Percentiles rank a stretch among this genome's conserved stretches.
Conservation (phyloP, 2,329 filamentous ascomycete genomes). For the Colletotrichum gloeosporioides region DNA sequence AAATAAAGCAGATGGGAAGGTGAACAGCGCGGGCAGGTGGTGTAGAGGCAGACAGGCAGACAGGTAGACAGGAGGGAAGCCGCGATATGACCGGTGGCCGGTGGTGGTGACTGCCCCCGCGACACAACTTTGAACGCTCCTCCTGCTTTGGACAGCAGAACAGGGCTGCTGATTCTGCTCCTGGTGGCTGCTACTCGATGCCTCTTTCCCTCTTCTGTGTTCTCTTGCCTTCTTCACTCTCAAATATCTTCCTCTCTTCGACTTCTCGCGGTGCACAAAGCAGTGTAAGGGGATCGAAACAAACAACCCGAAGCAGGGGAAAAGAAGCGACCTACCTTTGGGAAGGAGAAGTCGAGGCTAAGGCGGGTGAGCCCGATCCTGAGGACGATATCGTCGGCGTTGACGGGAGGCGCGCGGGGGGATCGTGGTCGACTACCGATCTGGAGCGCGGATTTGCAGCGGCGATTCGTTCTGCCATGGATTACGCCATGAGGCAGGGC, state of each 20-base stretch:
- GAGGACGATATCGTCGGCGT: constrained; percentile 30
- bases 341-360: constrained; percentile 19
- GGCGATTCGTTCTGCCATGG: constrained; percentile 69
- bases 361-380: constrained; percentile 14
- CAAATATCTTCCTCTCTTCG: neutral
- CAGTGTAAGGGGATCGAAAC: neutral
- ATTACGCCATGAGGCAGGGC: constrained; percentile 68
- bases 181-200: neutral
- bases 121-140: neutral
- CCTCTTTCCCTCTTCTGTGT: neutral
- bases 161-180: neutral
- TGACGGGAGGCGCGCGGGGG: constrained; percentile 54
- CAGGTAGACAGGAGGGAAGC: neutral
- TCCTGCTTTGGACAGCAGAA: neutral
- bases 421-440: constrained; percentile 61
- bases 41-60: neutral
- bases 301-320: neutral
- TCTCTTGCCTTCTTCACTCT: neutral
- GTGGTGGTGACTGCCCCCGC: neutral
- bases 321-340: constrained; percentile 19
- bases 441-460: constrained; percentile 53
- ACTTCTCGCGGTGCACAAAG: neutral
- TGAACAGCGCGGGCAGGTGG: neutral
- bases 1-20: constrained; percentile 19
- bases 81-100: neutral